Percentiles rank a stretch among this genome's conserved stretches.
Conservation (phyloP, 108 stramenopile species). For the Cyclostephanos tholiformis region DNA sequence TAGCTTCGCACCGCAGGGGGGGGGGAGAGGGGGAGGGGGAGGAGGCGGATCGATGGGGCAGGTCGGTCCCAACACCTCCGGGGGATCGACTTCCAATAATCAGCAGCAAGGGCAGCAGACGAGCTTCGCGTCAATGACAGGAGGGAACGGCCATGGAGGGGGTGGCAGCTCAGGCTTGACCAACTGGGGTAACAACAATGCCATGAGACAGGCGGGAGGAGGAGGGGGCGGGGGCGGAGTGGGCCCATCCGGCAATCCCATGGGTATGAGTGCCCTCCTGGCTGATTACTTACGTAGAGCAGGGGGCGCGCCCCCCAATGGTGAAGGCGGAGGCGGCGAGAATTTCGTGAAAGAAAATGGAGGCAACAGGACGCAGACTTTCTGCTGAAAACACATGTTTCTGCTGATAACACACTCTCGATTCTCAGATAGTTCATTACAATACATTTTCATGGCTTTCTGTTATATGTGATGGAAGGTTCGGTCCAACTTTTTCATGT, state of each 20-base stretch:
- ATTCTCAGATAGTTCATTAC: too few species aligned
- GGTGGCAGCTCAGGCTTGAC: neutral
- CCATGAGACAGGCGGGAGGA: constrained; percentile 7
- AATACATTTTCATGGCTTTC: too few species aligned
- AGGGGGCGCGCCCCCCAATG: neutral
- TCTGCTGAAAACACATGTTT: neutral
- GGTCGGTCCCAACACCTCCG: neutral
- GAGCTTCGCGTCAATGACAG: neutral
- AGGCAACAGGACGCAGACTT: neutral
- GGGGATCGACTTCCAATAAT: neutral
- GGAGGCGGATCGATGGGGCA: neutral
- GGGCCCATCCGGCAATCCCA: neutral
- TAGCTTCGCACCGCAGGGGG: neutral
- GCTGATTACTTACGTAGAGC: constrained; percentile 14
- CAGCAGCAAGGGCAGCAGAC: neutral
- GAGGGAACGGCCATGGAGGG: neutral
- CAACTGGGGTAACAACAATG: neutral
- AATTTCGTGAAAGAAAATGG: neutral
- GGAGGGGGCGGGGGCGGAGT: neutral
- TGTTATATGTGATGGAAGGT: too few species aligned
- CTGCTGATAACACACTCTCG: too few species aligned
- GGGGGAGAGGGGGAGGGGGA: neutral
- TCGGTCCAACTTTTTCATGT: too few species aligned
- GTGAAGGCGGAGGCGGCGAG: neutral
- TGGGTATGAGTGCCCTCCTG: constrained; percentile 5